phyloP scores from a whole-genome alignment of 352 stramenopile species.

The Phytophthora cactorum region DNA sequence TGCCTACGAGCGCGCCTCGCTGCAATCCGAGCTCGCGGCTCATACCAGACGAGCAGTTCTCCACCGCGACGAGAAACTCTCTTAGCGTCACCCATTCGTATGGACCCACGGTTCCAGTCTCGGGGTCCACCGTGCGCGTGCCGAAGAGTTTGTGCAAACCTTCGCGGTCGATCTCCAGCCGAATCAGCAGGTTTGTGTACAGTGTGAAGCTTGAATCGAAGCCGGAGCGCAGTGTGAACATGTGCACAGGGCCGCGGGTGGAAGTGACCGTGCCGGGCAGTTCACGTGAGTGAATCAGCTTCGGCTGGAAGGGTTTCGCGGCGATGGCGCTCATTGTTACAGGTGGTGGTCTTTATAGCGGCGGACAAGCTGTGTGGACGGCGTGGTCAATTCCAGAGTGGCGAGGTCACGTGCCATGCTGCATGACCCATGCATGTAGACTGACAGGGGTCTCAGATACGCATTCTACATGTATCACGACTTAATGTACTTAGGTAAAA shows the following conservation, averaged over 20 bases:
- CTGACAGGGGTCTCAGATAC: no score
- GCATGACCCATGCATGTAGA: no score
- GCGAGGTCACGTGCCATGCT: not conserved
- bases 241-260: conserved; percentile 39
- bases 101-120: conserved; percentile 39
- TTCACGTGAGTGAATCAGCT: conserved; percentile 27
- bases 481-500: no score
- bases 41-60: conserved; percentile 51
- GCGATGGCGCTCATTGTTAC: conserved; percentile 9
- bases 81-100: conserved; percentile 74
- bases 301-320: not conserved
- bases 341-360: not conserved
- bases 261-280: conserved; percentile 33
- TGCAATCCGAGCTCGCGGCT: conserved; percentile 41
- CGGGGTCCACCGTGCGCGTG: conserved; percentile 47
- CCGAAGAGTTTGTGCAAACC: conserved; percentile 65
- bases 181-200: conserved; percentile 62
- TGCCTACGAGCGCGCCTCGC: conserved; percentile 62
- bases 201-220: conserved; percentile 60
- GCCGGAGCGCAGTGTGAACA: conserved; percentile 31
- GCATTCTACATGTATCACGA: no score
- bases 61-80: conserved; percentile 59
- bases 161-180: conserved; percentile 47
- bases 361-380: not conserved
- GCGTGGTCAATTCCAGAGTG: conserved; percentile 12